Conservation (phyloP, 106 monocot genomes). For the Agapanthus africanus region DNA sequence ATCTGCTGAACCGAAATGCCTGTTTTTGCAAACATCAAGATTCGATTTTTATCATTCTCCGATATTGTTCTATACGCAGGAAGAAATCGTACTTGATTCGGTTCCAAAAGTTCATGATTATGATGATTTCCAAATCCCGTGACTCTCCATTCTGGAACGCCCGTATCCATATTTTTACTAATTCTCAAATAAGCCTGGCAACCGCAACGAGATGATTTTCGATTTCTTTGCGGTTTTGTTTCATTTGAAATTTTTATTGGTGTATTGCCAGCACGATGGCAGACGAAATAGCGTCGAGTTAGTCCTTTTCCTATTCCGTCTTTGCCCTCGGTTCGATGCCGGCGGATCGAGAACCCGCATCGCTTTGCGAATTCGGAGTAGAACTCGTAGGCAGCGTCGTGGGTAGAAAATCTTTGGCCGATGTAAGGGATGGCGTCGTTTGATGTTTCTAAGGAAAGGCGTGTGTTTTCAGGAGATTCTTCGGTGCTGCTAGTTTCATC, state of each 20-base stretch:
- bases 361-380: slow-evolving; percentile 72
- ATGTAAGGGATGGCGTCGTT: slow-evolving; percentile 56
- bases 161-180: slow-evolving; percentile 37
- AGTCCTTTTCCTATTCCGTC: slow-evolving; percentile 77
- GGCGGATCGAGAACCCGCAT: slow-evolving; percentile 78
- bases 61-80: slow-evolving; percentile 76
- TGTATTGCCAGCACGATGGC: slow-evolving; percentile 82
- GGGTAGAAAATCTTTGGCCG: slow-evolving; percentile 65
- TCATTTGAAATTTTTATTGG: slow-evolving; percentile 46
- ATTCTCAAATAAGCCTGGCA: slow-evolving; percentile 84
- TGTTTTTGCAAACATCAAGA: slow-evolving; percentile 72
- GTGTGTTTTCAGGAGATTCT: slow-evolving; percentile 40
- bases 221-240: slow-evolving; percentile 65
- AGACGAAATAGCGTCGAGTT: slow-evolving; percentile 75
- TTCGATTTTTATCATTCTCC: slow-evolving; percentile 57
- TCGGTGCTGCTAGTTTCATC: slow-evolving; percentile 54
- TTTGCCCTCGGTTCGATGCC: slow-evolving; percentile 81
- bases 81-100: slow-evolving; percentile 75
- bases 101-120: slow-evolving; percentile 78
- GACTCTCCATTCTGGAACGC: slow-evolving; percentile 61
- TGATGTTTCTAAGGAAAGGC: slow-evolving; percentile 56
- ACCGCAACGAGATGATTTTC: slow-evolving; percentile 80
- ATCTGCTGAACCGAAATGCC: slow-evolving; percentile 91
- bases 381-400: slow-evolving; percentile 81
- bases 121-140: slow-evolving; percentile 76